Percentiles rank a stretch among this genome's conserved stretches.
phyloP scores from a whole-genome alignment of 192 early-diverging fungal species.

The Funneliformis geosporum region DNA sequence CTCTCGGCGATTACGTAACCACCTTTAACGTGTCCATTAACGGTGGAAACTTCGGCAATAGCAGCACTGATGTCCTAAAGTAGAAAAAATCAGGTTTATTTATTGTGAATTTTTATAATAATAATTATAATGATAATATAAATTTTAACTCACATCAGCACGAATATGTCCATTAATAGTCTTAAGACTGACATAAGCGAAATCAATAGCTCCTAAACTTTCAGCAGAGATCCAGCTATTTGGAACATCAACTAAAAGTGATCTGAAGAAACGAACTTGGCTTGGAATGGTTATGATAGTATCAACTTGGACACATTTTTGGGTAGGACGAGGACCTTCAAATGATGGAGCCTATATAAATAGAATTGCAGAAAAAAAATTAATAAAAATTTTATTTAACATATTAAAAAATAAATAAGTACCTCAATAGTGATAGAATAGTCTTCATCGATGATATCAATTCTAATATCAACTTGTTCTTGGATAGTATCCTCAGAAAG shows the following conservation, averaged over 20 bases:
- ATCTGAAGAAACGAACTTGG: conserved; percentile 10
- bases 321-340: conserved; percentile 11
- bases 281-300: conserved; percentile 27
- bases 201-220: conserved; percentile 14
- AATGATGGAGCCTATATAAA: conserved; percentile 27
- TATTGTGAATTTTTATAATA: too few relatives aligned
- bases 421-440: conserved; percentile 14
- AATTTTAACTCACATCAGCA: conserved; percentile 5
- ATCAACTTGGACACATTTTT: conserved; percentile 26
- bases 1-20: neutral
- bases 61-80: conserved; percentile 7
- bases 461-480: conserved; percentile 12
- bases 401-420: neutral
- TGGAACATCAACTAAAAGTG: conserved; percentile 24
- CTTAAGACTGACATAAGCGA: conserved; percentile 31
- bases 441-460: conserved; percentile 19
- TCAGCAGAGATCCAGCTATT: conserved; percentile 11
- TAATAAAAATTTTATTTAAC: too few relatives aligned
- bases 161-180: conserved; percentile 23
- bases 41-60: conserved; percentile 12
- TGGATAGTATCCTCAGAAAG: conserved; percentile 23
- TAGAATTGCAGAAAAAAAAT: neutral
- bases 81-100: neutral
- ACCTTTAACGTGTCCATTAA: conserved; percentile 25
- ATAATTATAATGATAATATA: neutral